Conservation (phyloP, 768 basidiomycete genomes). For the Podaxis sp. region DNA sequence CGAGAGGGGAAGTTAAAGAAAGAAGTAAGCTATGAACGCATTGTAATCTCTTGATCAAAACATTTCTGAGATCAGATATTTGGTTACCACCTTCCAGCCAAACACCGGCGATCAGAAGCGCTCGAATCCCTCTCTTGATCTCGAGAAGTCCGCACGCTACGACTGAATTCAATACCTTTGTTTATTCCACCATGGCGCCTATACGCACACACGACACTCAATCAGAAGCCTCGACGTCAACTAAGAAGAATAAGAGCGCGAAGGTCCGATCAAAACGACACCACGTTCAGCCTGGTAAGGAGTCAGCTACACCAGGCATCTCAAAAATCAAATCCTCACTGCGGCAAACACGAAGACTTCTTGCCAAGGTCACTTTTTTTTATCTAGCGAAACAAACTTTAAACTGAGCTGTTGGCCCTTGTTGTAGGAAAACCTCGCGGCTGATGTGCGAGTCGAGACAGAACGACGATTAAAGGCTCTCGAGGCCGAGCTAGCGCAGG, state of each 20-base stretch:
- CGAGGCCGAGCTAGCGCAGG: slow-evolving; percentile 67
- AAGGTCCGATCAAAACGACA: slow-evolving; percentile 22
- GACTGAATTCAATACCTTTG: background rate
- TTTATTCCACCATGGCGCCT: slow-evolving; percentile 22
- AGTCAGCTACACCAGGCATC: slow-evolving; percentile 56
- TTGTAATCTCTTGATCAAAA: slow-evolving; percentile 17
- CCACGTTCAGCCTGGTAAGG: slow-evolving; percentile 26
- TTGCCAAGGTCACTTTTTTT: slow-evolving; percentile 62
- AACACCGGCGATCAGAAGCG: slow-evolving; percentile 13
- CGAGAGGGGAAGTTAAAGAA: slow-evolving; percentile 4
- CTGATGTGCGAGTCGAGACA: slow-evolving; percentile 78
- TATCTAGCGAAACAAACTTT: background rate
- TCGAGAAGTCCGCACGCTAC: background rate
- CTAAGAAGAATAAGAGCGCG: slow-evolving; percentile 17
- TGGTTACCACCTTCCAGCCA: slow-evolving; percentile 18
- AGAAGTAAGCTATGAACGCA: slow-evolving; percentile 11
- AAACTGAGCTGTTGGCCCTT: background rate
- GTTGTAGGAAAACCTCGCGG: slow-evolving; percentile 72
- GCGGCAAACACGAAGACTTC: slow-evolving; percentile 77
- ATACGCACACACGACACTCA: slow-evolving; percentile 21
- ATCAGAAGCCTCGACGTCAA: slow-evolving; percentile 26
- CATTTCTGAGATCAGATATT: slow-evolving; percentile 20
- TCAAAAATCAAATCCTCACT: slow-evolving; percentile 85
- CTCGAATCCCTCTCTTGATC: background rate
- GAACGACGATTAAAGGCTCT: slow-evolving; percentile 77